Conservation (phyloP, 345 rosid genomes). For the Moringa oleifera region DNA sequence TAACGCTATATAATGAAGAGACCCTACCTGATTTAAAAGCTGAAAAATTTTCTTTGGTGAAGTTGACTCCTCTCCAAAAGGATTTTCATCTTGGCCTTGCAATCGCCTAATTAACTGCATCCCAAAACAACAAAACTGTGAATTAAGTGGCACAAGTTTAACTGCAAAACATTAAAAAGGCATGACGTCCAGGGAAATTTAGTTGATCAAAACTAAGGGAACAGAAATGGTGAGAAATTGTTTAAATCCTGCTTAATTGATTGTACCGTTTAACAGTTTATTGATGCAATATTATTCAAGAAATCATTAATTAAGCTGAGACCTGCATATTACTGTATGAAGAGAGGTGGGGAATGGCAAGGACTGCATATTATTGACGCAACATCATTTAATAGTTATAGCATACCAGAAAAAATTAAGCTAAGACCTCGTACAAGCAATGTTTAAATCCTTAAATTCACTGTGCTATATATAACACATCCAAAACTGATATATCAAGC, state of each 20-base stretch:
- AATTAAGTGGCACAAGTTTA: slow-evolving; percentile 3
- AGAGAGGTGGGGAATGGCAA: background rate
- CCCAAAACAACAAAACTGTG: background rate
- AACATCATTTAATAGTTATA: background rate
- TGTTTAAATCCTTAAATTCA: background rate
- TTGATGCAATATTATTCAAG: too few species aligned
- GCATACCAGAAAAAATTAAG: background rate
- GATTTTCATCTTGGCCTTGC: slow-evolving; percentile 92
- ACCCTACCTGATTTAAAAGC: slow-evolving; percentile 77
- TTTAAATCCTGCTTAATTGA: too few species aligned
- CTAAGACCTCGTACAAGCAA: background rate
- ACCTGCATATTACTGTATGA: too few species aligned
- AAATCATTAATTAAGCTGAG: too few species aligned
- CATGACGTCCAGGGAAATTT: background rate
- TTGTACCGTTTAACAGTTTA: too few species aligned
- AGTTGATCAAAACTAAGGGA: background rate
- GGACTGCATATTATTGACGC: background rate
- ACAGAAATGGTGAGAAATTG: background rate
- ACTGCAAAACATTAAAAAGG: background rate
- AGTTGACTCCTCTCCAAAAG: slow-evolving; percentile 81
- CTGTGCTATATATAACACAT: background rate
- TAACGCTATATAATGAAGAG: background rate
- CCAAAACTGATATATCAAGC: background rate
- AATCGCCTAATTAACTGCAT: slow-evolving; percentile 72
- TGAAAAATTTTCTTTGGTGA: slow-evolving; percentile 86